A percentile compares a stretch with the other conserved stretches of the same genome.
Conservation (phyloP, 2,329 filamentous ascomycete species). For the Alternaria atra region DNA sequence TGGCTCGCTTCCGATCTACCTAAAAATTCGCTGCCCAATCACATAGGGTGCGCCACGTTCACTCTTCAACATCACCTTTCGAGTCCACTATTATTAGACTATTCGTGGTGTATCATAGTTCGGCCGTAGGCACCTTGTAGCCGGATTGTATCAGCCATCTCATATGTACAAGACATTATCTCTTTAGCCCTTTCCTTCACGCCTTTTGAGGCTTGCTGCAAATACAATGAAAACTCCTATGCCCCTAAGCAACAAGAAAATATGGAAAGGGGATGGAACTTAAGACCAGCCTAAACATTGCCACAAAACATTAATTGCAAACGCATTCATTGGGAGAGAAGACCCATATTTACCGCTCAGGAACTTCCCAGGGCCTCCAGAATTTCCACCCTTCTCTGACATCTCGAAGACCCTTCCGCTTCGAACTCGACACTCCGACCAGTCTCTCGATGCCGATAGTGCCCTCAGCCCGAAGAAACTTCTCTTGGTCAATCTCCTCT, state of each 20-base stretch:
- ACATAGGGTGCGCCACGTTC: slow-evolving; percentile 13
- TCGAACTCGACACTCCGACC: slow-evolving; percentile 71
- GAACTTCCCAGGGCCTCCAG: slow-evolving; percentile 50
- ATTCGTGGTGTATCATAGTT: not conserved
- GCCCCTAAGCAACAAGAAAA: not conserved
- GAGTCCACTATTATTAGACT: not conserved
- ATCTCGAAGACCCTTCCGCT: slow-evolving; percentile 38
- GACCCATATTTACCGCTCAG: slow-evolving; percentile 19
- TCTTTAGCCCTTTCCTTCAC: not conserved
- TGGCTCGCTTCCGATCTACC: slow-evolving; percentile 29
- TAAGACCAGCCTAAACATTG: slow-evolving; percentile 6
- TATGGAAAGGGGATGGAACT: not conserved
- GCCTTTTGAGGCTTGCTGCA: not conserved
- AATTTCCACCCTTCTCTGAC: slow-evolving; percentile 54
- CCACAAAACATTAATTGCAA: not conserved
- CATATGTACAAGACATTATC: not conserved
- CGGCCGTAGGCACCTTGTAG: not conserved
- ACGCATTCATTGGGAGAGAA: not conserved
- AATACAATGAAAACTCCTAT: not conserved
- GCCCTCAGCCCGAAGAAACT: slow-evolving; percentile 83
- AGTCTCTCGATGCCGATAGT: slow-evolving; percentile 86
- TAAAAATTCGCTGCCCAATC: slow-evolving; percentile 47
- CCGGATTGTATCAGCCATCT: not conserved
- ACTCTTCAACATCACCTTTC: not conserved
- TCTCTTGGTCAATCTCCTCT: slow-evolving; percentile 91